These are phyloP conservation scores for Ilex paraguariensis DNA, from an alignment of 305 asterid species.

Conservation along the genomic window DNA sequence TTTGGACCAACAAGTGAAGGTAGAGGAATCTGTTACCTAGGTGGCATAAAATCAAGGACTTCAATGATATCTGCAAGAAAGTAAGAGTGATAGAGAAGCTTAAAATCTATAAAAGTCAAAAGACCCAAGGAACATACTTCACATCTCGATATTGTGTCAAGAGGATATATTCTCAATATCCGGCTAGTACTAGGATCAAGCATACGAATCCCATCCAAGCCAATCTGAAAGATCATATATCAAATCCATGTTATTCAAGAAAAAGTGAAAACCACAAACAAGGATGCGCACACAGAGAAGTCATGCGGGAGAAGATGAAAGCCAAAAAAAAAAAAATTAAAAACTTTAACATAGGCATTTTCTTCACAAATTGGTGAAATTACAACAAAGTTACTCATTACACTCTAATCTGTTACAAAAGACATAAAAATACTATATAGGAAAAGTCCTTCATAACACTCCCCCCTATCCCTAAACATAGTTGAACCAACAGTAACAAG, in stretches of 20 bases:
- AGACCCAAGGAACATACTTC: slow-evolving; percentile 44
- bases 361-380: no score
- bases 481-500: no score
- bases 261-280: slow-evolving; percentile 2
- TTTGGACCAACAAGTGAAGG: slow-evolving; percentile 87
- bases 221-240: slow-evolving; percentile 51
- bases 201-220: slow-evolving; percentile 97
- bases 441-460: no score
- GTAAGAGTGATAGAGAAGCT: no score
- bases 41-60: slow-evolving; percentile 18
- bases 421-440: no score
- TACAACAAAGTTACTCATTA: no score
- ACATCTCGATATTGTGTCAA: slow-evolving; percentile 72
- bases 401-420: no score
- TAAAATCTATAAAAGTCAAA: not conserved
- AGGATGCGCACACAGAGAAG: not conserved
- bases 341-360: not conserved
- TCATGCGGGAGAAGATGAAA: not conserved
- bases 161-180: slow-evolving; percentile 77
- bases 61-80: slow-evolving; percentile 6
- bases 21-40: slow-evolving; percentile 69
- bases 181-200: slow-evolving; percentile 83
- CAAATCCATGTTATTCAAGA: slow-evolving; percentile 13
- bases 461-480: no score
- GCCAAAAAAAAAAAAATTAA: no score